These are phyloP conservation scores for Pisolithus thermaeus DNA, from an alignment of 1,284 basidiomycete genomes.

Conservation along the genomic window DNA sequence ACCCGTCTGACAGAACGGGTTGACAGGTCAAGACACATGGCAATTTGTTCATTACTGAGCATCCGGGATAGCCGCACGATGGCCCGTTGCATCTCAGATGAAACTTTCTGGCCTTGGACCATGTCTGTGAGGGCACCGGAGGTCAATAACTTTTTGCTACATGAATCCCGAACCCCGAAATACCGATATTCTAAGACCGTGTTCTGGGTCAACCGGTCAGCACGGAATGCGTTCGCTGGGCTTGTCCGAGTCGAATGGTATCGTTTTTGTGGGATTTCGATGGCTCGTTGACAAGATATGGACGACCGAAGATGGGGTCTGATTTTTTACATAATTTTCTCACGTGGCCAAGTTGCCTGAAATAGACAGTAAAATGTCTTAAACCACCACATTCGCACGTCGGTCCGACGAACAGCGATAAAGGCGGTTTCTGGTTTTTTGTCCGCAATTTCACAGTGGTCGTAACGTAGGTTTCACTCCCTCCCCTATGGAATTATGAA, in stretches of 20 bases:
- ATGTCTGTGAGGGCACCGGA: conserved; percentile 2
- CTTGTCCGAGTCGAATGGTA: background rate
- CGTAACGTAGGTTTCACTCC: too few species aligned
- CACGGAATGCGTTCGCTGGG: background rate
- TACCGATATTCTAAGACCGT: background rate
- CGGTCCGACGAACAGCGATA: too few species aligned
- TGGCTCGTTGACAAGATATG: background rate
- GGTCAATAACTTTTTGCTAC: background rate
- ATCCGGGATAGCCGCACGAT: background rate
- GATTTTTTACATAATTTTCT: background rate
- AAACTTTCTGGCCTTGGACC: background rate
- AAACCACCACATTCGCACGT: too few species aligned
- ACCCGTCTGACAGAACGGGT: background rate
- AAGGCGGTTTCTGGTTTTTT: too few species aligned
- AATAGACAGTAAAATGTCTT: background rate
- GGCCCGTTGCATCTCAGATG: background rate
- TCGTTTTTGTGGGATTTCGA: background rate
- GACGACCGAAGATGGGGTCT: background rate
- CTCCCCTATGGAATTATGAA: too few species aligned
- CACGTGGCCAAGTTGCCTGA: background rate
- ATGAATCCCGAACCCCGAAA: background rate
- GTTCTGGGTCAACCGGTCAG: background rate
- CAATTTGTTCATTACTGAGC: background rate
- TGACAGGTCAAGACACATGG: conserved; percentile 2
- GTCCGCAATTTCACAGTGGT: too few species aligned